These are phyloP conservation scores for Fagus sylvatica DNA, from an alignment of 306 rosid species.

Conservation along the genomic window DNA sequence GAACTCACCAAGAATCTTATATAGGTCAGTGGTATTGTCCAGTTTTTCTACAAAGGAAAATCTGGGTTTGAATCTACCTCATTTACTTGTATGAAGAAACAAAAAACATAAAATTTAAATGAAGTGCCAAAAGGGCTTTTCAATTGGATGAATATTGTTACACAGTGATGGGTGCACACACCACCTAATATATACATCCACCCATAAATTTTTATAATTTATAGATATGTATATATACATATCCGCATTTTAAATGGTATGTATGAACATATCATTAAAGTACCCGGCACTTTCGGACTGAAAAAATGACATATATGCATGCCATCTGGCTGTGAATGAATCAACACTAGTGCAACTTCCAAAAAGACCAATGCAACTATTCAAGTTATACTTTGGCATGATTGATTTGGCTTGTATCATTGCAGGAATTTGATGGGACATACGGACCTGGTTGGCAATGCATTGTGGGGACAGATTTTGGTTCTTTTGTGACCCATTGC, in stretches of 20 bases:
- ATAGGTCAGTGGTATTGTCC: too few relatives aligned
- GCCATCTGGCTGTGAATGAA: background rate
- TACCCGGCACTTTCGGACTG: too few relatives aligned
- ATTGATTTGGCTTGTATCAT: background rate
- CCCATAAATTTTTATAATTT: too few relatives aligned
- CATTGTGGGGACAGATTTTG: constrained; percentile 87
- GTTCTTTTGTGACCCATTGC: constrained; percentile 87
- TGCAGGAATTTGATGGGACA: constrained; percentile 72
- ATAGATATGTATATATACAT: too few relatives aligned
- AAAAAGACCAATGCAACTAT: background rate
- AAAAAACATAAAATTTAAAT: background rate
- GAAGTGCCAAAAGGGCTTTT: background rate
- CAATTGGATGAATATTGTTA: background rate
- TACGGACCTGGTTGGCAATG: constrained; percentile 92
- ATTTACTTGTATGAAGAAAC: too few relatives aligned
- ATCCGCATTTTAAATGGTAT: too few relatives aligned
- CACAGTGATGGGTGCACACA: too few relatives aligned
- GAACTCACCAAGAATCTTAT: background rate
- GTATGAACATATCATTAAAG: too few relatives aligned
- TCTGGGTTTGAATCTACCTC: too few relatives aligned
- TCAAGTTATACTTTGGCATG: background rate
- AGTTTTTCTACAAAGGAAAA: too few relatives aligned
- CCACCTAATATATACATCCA: too few relatives aligned
- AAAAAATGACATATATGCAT: too few relatives aligned
- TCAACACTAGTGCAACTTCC: background rate